Conservation (phyloP, 2,329 filamentous ascomycete genomes). For the Colletotrichum sojae region DNA sequence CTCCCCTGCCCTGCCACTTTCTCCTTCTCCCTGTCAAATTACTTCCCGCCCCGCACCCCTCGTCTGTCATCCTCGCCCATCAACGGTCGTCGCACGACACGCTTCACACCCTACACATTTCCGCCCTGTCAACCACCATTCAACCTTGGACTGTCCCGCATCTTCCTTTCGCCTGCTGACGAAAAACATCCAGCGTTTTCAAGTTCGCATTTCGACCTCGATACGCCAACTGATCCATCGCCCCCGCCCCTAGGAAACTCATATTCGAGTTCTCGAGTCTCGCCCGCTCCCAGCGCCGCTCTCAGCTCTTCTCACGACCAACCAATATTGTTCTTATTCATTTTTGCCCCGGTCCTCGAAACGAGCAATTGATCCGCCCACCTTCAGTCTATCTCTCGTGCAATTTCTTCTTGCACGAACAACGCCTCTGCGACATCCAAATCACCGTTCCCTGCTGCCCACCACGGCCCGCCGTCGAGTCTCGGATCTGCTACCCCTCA, state of each 20-base stretch:
- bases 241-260: not conserved
- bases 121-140: conserved; percentile 30
- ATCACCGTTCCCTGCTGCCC: conserved; percentile 46
- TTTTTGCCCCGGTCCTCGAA: conserved; percentile 12
- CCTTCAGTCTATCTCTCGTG: conserved; percentile 17
- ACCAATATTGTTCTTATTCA: not conserved
- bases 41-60: conserved; percentile 41
- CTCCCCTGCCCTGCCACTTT: conserved; percentile 38
- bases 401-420: conserved; percentile 29
- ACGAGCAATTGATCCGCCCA: conserved; percentile 31
- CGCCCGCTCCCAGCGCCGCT: conserved; percentile 29
- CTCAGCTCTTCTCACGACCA: conserved; percentile 21
- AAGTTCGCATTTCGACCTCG: conserved; percentile 19
- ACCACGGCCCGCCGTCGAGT: conserved; percentile 53
- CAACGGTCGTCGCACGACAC: conserved; percentile 39
- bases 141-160: not conserved
- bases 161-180: conserved; percentile 28
- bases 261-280: conserved; percentile 23
- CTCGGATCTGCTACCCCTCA: conserved; percentile 48
- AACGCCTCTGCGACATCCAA: conserved; percentile 8
- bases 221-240: conserved; percentile 15
- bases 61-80: conserved; percentile 40
- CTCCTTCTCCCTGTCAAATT: conserved; percentile 39
- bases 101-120: conserved; percentile 25
- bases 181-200: conserved; percentile 10